A percentile compares a stretch with the other conserved stretches of the same genome.
Evolutionary conservation across 129 eudicot genomes (phyloP).

Genomic region (Tagetes erecta): DNA sequence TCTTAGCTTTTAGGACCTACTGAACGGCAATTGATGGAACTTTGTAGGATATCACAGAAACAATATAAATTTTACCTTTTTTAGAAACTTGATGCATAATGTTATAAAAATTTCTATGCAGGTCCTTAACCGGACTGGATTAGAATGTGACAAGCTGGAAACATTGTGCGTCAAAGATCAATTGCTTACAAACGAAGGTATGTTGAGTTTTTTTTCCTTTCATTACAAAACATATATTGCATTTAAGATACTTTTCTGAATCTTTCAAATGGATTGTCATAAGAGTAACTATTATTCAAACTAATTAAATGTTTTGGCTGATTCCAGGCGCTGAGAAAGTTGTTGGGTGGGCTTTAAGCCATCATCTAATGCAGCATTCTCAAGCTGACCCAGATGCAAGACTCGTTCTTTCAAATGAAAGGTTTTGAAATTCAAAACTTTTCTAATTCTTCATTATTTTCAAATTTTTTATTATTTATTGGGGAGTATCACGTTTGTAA

Average conservation of each 20-base stretch:
- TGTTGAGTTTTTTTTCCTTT: slow-evolving; percentile 17
- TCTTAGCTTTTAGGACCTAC: not conserved
- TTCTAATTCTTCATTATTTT: not conserved
- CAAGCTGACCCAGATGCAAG: slow-evolving; percentile 53
- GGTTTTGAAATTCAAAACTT: slow-evolving; percentile 40
- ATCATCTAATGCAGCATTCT: slow-evolving; percentile 66
- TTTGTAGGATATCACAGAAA: slow-evolving; percentile 1
- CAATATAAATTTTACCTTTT: not conserved
- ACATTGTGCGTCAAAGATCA: slow-evolving; percentile 74
- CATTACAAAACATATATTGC: slow-evolving; percentile 13
- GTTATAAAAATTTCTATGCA: slow-evolving; percentile 26
- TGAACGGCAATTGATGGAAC: not conserved
- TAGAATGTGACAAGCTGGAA: slow-evolving; percentile 81
- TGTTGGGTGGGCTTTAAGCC: slow-evolving; percentile 88
- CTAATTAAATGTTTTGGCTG: not conserved
- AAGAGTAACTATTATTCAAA: not conserved
- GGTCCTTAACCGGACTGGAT: slow-evolving; percentile 73
- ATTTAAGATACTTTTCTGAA: not conserved
- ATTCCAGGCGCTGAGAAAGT: slow-evolving; percentile 84
- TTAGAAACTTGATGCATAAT: not conserved
- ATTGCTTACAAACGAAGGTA: slow-evolving; percentile 77
- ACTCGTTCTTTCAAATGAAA: slow-evolving; percentile 63
- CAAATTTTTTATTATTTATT: not conserved
- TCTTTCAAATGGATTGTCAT: not conserved
- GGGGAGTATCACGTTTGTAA: slow-evolving; percentile 13